Evolutionary conservation across 1,139 yeast genomes (phyloP).

Genomic region (Yamadazyma sp.): DNA sequence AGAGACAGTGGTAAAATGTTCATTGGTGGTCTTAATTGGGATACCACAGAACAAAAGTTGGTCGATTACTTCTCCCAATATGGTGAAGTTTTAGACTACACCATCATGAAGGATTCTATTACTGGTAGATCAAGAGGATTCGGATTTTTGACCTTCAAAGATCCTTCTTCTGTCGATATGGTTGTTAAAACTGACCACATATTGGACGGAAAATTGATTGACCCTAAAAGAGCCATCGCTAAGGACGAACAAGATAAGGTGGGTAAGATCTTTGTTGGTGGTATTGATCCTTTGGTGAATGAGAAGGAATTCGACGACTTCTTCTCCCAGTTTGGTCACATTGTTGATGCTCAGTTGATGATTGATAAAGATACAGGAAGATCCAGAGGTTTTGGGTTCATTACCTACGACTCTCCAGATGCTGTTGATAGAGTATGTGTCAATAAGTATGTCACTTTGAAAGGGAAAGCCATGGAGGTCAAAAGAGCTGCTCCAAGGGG

Average conservation of each 20-base stretch:
- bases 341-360: constrained; percentile 97
- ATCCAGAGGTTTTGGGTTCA: constrained; percentile 97
- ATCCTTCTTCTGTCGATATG: constrained; percentile 78
- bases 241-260: constrained; percentile 97
- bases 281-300: constrained; percentile 93
- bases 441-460: constrained; percentile 76
- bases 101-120: constrained; percentile 88
- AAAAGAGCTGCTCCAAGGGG: constrained; percentile 97
- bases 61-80: constrained; percentile 82
- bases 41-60: constrained; percentile 85
- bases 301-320: constrained; percentile 88
- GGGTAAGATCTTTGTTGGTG: constrained; percentile 97
- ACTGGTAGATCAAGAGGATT: constrained; percentile 97
- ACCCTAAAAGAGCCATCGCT: constrained; percentile 97
- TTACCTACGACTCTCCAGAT: constrained; percentile 92
- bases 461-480: constrained; percentile 92
- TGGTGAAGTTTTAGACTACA: constrained; percentile 87
- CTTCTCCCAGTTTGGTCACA: constrained; percentile 87
- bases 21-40: constrained; percentile 98
- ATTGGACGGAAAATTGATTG: constrained; percentile 94
- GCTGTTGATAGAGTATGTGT: constrained; percentile 93
- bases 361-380: constrained; percentile 97
- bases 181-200: constrained; percentile 88
- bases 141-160: constrained; percentile 89
- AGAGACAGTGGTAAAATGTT: constrained; percentile 84